Evolutionary conservation across 257 asterid genomes (phyloP), one percentile per base, ranked within the genome.

Genomic region (Ligustrum vulgare): DNA sequence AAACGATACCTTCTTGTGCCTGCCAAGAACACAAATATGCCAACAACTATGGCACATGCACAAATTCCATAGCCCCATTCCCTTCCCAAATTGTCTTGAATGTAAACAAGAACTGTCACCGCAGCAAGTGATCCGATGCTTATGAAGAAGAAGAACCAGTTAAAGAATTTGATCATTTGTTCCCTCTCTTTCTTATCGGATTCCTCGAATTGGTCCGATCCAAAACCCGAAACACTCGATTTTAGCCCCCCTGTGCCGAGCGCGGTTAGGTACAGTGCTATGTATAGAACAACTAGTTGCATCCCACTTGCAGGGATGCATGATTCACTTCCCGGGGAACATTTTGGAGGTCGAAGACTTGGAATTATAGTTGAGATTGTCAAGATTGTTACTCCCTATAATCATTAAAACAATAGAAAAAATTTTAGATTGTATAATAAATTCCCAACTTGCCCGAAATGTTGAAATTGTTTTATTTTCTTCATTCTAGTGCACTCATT

Each of bases 221-320:
- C 98, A 35, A 93, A 91, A 0, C 98, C 98, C 2, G 98, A 93
- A 12, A 93, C 97, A 56, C 98, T 93, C 5, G 98, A 93, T 45
- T 93, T 93, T 1, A 91, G 80, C 5, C 98, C 98, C 0, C 97
- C 98, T 4, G 97, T 93, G 34, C 98, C 98, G 0, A 93, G 87
- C 8, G 98, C 98, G 0, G 98, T 93, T 31, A 89, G 83, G 70
- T 93, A 93, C 1, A 93, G 80, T 1, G 96, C 94, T 3, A 69
- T 15, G 83, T 83, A 88, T 66, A 93, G 95, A 71, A 83, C 88
- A 49, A 79, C 34, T 0, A 93, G 89, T 73, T 93, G 96, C 0
- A 77, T 86, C 67, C 76, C 60, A 76, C 43, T 82, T 2, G 98
- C 98, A 8, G 93, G 97, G 2, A 87, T 49, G 70, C 98, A 93